Conservation (phyloP, 108 stramenopile genomes). For the Pseudonitzschia pungens region DNA sequence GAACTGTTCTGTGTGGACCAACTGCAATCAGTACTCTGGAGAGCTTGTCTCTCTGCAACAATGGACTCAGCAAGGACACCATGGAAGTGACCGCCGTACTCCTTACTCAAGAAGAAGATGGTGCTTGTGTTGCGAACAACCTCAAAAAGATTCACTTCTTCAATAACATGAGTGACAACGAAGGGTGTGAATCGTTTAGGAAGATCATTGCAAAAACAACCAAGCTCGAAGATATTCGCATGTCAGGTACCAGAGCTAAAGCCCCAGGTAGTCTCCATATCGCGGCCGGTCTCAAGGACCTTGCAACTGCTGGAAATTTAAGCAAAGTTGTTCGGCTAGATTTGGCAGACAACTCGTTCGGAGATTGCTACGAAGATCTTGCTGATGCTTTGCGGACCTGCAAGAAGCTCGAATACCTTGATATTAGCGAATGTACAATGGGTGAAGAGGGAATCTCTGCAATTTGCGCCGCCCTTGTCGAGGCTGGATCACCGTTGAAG, state of each 20-base stretch:
- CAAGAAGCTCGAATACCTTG: slow-evolving; percentile 10
- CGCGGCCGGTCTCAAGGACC: slow-evolving; percentile 16
- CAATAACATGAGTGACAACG: slow-evolving; percentile 36
- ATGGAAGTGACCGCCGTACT: slow-evolving; percentile 14
- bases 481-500: slow-evolving; percentile 6
- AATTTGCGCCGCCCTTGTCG: slow-evolving; percentile 17
- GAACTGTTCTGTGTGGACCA: slow-evolving; percentile 19
- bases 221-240: slow-evolving; percentile 22
- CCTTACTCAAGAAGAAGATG: slow-evolving; percentile 8
- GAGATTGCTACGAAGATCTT: slow-evolving; percentile 18
- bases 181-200: slow-evolving; percentile 18
- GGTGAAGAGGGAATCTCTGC: slow-evolving; percentile 17
- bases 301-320: slow-evolving; percentile 6
- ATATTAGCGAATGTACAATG: slow-evolving; percentile 7
- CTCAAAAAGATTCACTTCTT: slow-evolving; percentile 20
- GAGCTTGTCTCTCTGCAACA: slow-evolving; percentile 24
- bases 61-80: slow-evolving; percentile 27
- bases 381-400: slow-evolving; percentile 16
- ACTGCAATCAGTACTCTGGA: not conserved
- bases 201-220: slow-evolving; percentile 12
- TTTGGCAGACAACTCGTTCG: slow-evolving; percentile 23
- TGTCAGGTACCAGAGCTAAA: slow-evolving; percentile 23
- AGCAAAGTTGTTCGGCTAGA: slow-evolving; percentile 10
- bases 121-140: slow-evolving; percentile 5
- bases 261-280: slow-evolving; percentile 21